Conservation (phyloP, 306 rosid species). For the Potentilla sterilis region DNA sequence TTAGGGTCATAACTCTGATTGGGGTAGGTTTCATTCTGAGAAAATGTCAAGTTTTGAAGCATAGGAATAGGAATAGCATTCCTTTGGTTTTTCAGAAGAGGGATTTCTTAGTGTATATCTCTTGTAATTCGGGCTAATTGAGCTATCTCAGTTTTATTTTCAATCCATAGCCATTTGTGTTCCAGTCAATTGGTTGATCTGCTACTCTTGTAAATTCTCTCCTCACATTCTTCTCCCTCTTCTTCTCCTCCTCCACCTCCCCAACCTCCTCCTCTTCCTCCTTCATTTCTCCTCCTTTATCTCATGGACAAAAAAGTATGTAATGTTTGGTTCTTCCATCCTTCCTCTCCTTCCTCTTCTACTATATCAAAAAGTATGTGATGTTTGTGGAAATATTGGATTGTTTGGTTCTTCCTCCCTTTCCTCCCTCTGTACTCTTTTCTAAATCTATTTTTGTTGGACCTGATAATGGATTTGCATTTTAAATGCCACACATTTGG, state of each 20-base stretch:
- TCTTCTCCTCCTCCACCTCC: background rate
- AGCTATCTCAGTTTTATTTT: constrained; percentile 53
- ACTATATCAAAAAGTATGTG: too few relatives aligned
- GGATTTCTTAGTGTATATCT: constrained; percentile 37
- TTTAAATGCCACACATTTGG: too few relatives aligned
- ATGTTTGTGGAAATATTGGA: too few relatives aligned
- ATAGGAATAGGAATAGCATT: constrained; percentile 32
- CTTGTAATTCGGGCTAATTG: constrained; percentile 44
- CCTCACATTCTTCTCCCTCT: background rate
- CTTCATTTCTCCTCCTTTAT: background rate
- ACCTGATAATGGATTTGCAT: too few relatives aligned
- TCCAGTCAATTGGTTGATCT: constrained; percentile 31
- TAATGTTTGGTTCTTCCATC: background rate
- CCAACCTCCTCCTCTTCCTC: background rate
- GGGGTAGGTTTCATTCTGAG: constrained; percentile 37
- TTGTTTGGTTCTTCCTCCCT: too few relatives aligned
- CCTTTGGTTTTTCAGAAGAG: constrained; percentile 25
- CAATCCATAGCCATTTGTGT: constrained; percentile 31
- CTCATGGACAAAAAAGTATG: background rate
- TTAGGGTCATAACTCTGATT: constrained; percentile 40
- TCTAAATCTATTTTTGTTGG: too few relatives aligned
- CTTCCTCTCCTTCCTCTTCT: background rate
- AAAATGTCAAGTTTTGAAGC: constrained; percentile 37
- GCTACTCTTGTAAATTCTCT: constrained; percentile 6
- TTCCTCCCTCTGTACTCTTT: too few relatives aligned